Conservation (phyloP, 305 asterid species). For the Striga hermonthica region DNA sequence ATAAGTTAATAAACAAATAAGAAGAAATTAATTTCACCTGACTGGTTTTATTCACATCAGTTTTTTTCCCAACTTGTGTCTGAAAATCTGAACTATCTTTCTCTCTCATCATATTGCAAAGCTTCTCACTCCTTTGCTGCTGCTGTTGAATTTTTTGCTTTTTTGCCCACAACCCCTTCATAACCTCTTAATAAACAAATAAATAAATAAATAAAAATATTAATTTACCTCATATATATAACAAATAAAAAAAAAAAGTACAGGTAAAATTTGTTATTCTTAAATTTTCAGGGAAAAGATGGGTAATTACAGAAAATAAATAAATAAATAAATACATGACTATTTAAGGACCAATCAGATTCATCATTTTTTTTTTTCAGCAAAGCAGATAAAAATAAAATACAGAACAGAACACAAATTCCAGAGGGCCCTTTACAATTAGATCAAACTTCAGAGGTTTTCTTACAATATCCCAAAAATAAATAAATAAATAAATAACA, state of each 20-base stretch:
- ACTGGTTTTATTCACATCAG: conserved; percentile 38
- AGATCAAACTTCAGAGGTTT: too few relatives aligned
- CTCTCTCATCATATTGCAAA: conserved; percentile 24
- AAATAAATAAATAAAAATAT: background rate
- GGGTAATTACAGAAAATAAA: too few relatives aligned
- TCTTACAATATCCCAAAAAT: too few relatives aligned
- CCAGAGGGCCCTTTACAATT: too few relatives aligned
- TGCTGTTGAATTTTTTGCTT: conserved; percentile 57
- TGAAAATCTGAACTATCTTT: conserved; percentile 40
- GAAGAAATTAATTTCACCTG: conserved; percentile 37
- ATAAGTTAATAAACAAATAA: background rate
- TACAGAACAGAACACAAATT: background rate
- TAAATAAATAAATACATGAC: too few relatives aligned
- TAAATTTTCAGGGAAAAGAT: background rate
- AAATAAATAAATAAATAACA: too few relatives aligned
- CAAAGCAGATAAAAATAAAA: background rate
- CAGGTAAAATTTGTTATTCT: background rate
- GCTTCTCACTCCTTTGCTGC: conserved; percentile 29
- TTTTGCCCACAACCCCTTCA: conserved; percentile 75
- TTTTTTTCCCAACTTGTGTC: conserved; percentile 30
- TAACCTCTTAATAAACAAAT: conserved; percentile 46
- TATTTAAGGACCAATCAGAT: background rate
- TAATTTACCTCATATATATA: background rate
- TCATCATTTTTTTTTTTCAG: background rate
- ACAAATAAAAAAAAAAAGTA: background rate